Percentiles rank a stretch among this genome's conserved stretches.
Conservation (phyloP, 805 yeast genomes). For the Wickerhamiella occidentalis region DNA sequence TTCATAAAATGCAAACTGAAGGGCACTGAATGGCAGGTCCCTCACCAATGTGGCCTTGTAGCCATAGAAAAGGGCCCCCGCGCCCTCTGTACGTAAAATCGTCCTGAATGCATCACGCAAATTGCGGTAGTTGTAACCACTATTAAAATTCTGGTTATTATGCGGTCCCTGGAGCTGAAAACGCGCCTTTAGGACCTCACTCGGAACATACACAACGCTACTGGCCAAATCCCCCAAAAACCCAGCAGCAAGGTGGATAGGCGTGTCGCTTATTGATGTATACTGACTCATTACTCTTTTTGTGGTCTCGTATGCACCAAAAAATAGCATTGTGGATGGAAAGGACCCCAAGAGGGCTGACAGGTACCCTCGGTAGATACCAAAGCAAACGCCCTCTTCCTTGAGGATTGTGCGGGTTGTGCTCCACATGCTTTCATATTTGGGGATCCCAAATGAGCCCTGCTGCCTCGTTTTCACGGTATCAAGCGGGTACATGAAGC, state of each 20-base stretch:
- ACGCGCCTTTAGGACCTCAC: conserved; percentile 88
- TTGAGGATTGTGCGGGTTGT: conserved; percentile 65
- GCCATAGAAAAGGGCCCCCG: conserved; percentile 68
- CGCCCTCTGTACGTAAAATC: conserved; percentile 60
- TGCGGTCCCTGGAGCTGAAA: conserved; percentile 81
- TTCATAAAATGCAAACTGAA: conserved; percentile 94
- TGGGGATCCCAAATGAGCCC: conserved; percentile 60
- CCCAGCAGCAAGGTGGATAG: conserved; percentile 74
- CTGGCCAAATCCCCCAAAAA: conserved; percentile 88
- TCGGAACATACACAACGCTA: conserved; percentile 82
- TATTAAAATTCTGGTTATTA: conserved; percentile 63
- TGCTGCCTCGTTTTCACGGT: conserved; percentile 96
- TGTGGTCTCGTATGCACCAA: conserved; percentile 75
- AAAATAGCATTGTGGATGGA: conserved; percentile 90
- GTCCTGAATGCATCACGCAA: conserved; percentile 56
- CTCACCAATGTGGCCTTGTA: conserved; percentile 87
- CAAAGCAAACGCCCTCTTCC: conserved; percentile 76
- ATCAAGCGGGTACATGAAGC: conserved; percentile 88
- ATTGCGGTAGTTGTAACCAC: conserved; percentile 82
- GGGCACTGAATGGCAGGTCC: conserved; percentile 90
- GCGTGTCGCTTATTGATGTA: conserved; percentile 58
- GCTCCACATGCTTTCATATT: conserved; percentile 61
- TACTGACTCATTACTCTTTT: conserved; percentile 60
- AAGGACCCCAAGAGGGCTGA: conserved; percentile 83
- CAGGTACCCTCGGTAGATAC: conserved; percentile 81